Evolutionary conservation across 2,329 filamentous ascomycete species (phyloP), one percentile per base, ranked within the genome.

Genomic region (Colletotrichum sp.): DNA sequence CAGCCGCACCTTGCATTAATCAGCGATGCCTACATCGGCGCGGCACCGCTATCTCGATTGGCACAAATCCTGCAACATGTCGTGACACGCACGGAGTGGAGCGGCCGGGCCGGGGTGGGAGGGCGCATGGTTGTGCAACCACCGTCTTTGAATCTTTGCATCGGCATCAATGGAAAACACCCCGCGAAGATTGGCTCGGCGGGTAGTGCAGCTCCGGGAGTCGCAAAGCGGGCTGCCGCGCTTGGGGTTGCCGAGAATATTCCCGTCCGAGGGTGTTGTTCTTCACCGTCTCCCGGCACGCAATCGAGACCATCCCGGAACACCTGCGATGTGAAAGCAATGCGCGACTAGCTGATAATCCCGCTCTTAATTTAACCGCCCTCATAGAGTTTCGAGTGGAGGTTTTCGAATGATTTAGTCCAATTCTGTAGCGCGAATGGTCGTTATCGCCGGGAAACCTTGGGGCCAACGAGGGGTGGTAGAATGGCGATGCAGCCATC

Each of bases 401-500:
- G 34, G 62, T 48, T 52, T 21, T 64, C 36, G 9, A 69, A 38
- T 48, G 21, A 21, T 32, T 30, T 16, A 3, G n/a, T 4, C 7
- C 18, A 12, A 13, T 13, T 21, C 18, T 21, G 43, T 52, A 52
- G 43, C 43, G 10, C 43, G n/a, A 52, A 52, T 13, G 4, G 43
- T 12, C 16, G 28, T 71, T 74, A 74, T 74, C 68, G 52, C n/a
- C 10, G 43, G 43, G 43, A 18, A 74, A 65, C 72, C 61, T 75
- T 75, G 69, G 24, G 24, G 59, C 58, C 32, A 24, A 36, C 43
- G 30, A 63, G 21, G 28, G 48, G 32, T 68, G 73, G 65, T 67
- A 55, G 21, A 58, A 69, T 64, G 69, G 73, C 63, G 73, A 75
- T 75, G 73, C 69, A 75, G 73, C 73, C 73, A 75, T 75, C 73